These are phyloP conservation scores for Lactarius psammicola DNA, from an alignment of 768 basidiomycete species.

Conservation along the genomic window DNA sequence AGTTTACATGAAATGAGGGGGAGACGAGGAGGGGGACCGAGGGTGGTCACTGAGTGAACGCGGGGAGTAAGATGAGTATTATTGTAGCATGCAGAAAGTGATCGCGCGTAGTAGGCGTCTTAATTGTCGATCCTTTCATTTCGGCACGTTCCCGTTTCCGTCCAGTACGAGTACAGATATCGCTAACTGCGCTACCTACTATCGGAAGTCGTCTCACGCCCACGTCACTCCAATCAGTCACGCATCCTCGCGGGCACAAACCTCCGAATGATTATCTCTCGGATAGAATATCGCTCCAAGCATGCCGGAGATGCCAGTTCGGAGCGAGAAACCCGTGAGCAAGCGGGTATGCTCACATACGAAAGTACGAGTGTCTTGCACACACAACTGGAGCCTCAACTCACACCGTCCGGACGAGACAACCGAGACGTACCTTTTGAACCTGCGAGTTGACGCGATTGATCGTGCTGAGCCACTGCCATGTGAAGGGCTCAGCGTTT, in stretches of 20 bases:
- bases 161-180: not conserved
- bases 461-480: conserved; percentile 96
- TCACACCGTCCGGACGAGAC: not conserved
- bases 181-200: not conserved
- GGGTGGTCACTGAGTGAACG: not conserved
- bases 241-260: conserved; percentile 94
- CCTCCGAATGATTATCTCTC: conserved; percentile 79
- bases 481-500: conserved; percentile 72
- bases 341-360: conserved; percentile 90
- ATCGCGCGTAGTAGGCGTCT: not conserved
- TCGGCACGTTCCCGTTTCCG: not conserved
- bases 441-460: conserved; percentile 97
- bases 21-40: not conserved
- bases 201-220: conserved; percentile 1
- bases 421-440: conserved; percentile 66
- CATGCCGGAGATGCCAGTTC: conserved; percentile 69
- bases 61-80: not conserved
- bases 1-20: not conserved
- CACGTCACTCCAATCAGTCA: conserved; percentile 47
- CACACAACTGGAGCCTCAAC: not conserved
- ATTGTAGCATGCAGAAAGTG: not conserved
- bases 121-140: not conserved
- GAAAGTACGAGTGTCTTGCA: conserved; percentile 81
- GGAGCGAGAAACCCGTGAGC: conserved; percentile 50
- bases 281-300: conserved; percentile 71